Conservation (phyloP, 352 stramenopile genomes). For the Phytophthora hybrid region DNA sequence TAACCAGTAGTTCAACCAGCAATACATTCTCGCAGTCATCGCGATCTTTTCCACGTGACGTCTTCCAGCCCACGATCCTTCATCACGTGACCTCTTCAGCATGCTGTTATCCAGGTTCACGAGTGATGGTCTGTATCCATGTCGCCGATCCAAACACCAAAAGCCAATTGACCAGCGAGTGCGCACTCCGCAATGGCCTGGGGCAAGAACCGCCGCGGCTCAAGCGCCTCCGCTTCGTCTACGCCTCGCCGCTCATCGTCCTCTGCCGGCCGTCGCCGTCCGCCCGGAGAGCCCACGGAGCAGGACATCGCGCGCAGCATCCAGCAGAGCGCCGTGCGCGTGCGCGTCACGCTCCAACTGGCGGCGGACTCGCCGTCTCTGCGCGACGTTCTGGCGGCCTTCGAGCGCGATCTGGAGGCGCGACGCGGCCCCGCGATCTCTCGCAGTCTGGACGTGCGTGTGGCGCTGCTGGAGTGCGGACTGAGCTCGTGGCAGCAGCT, state of each 20-base stretch:
- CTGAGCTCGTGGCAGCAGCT: conserved; percentile 59
- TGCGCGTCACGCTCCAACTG: conserved; percentile 41
- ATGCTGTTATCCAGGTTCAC: conserved; percentile 3
- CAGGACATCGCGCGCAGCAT: conserved; percentile 40
- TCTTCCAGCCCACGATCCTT: conserved; percentile 15
- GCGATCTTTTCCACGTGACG: conserved; percentile 17
- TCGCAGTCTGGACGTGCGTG: conserved; percentile 10
- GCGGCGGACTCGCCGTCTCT: conserved; percentile 2
- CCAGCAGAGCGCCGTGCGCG: conserved; percentile 33
- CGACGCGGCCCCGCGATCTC: conserved; percentile 5
- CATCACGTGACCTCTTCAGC: background rate
- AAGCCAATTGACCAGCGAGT: conserved; percentile 2
- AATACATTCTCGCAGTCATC: conserved; percentile 25
- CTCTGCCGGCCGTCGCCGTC: conserved; percentile 19
- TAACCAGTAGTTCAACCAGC: conserved; percentile 8
- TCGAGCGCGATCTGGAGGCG: conserved; percentile 17
- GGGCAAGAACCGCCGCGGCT: conserved; percentile 18
- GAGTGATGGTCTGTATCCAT: background rate
- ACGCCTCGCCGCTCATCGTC: conserved; percentile 2
- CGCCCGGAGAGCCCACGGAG: conserved; percentile 26
- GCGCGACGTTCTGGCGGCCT: conserved; percentile 10
- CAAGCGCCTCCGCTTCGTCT: conserved; percentile 3
- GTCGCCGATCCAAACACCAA: background rate
- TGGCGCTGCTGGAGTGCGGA: conserved; percentile 59
- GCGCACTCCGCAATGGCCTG: conserved; percentile 32